These are phyloP conservation scores for Aspergillus japonicus DNA, from an alignment of 2,329 filamentous ascomycete species.

Conservation along the genomic window DNA sequence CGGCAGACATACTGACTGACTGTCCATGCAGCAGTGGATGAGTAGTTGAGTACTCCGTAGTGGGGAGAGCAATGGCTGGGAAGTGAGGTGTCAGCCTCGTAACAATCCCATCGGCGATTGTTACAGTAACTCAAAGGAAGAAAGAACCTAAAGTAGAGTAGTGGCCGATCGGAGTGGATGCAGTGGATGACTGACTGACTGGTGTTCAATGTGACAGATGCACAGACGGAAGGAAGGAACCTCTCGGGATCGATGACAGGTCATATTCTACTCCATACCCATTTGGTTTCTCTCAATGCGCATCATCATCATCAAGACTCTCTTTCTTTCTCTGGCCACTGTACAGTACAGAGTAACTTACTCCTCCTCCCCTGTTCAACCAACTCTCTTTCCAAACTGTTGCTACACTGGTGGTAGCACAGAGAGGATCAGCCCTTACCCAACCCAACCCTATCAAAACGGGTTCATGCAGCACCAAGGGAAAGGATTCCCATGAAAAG, in stretches of 20 bases:
- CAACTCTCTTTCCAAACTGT: too few relatives aligned
- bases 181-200: too few relatives aligned
- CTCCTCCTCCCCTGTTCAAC: too few relatives aligned
- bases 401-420: not conserved
- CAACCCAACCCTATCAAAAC: not conserved
- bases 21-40: not conserved
- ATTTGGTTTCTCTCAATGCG: too few relatives aligned
- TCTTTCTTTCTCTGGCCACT: too few relatives aligned
- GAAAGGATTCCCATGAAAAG: not conserved
- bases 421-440: not conserved
- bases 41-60: too few relatives aligned
- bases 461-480: not conserved
- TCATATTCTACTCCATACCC: too few relatives aligned
- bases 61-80: not conserved
- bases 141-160: not conserved
- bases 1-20: too few relatives aligned
- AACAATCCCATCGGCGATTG: not conserved
- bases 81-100: not conserved
- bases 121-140: not conserved
- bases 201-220: constrained; percentile 18
- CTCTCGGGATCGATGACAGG: too few relatives aligned
- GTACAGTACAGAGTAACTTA: too few relatives aligned
- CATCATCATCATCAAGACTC: too few relatives aligned
- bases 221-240: constrained; percentile 4
- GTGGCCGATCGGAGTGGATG: constrained; percentile 6